Evolutionary conservation across 768 basidiomycete species (phyloP).

Genomic region (Mycena crocata): DNA sequence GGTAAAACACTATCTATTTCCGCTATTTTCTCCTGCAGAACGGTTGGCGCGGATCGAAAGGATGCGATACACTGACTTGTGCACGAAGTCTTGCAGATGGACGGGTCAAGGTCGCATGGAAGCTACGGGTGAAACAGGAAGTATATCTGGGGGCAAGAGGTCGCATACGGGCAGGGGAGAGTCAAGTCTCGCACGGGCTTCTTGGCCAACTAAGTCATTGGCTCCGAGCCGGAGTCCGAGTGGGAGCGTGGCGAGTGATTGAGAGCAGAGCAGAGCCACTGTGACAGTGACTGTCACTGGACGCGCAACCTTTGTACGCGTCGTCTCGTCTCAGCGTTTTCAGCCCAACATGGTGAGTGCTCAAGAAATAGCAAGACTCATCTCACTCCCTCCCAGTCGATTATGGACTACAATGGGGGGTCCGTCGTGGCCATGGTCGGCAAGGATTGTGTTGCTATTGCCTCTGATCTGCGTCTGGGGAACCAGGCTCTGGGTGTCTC

Average conservation of each 20-base stretch:
- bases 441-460: conserved; percentile 98
- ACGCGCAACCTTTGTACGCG: conserved; percentile 55
- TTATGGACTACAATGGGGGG: conserved; percentile 96
- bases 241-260: too few relatives aligned
- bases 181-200: too few relatives aligned
- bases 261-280: too few relatives aligned
- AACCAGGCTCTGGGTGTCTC: conserved; percentile 89
- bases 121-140: background rate
- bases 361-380: background rate
- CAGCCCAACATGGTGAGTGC: conserved; percentile 54
- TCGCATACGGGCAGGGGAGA: background rate
- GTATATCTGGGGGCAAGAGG: background rate
- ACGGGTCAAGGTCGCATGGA: conserved; percentile 10
- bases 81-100: conserved; percentile 21
- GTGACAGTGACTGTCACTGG: conserved; percentile 41
- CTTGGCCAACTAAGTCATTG: too few relatives aligned
- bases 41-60: background rate
- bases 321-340: conserved; percentile 29
- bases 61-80: conserved; percentile 27
- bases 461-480: conserved; percentile 92
- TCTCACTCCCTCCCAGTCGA: conserved; percentile 66
- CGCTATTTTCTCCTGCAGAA: conserved; percentile 64
- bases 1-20: conserved; percentile 66
- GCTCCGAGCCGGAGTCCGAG: too few relatives aligned
- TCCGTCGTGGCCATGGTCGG: conserved; percentile 99